Conservation (phyloP, 768 basidiomycete species). For the Baorangia bicolor region DNA sequence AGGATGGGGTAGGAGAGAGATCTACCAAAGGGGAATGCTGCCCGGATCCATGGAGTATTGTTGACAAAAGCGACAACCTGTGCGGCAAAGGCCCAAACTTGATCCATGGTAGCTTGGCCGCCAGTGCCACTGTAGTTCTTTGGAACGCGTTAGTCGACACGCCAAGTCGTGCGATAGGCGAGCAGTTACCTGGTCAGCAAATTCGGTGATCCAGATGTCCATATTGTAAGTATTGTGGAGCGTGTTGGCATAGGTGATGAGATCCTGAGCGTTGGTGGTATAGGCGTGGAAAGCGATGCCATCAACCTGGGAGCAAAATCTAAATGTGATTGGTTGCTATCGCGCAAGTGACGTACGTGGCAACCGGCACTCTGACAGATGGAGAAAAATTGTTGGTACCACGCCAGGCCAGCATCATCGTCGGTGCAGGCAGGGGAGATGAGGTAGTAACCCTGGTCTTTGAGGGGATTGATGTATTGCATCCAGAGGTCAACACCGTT, state of each 20-base stretch:
- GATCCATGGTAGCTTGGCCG: slow-evolving; percentile 33
- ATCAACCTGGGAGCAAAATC: slow-evolving; percentile 44
- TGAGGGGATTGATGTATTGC: slow-evolving; percentile 58
- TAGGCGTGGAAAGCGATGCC: slow-evolving; percentile 69
- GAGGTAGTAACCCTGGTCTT: slow-evolving; percentile 52
- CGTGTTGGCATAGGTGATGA: slow-evolving; percentile 51
- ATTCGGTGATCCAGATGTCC: slow-evolving; percentile 63
- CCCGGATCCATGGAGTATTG: slow-evolving; percentile 29
- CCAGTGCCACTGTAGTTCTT: slow-evolving; percentile 53
- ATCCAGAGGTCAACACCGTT: slow-evolving; percentile 56
- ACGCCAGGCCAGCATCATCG: slow-evolving; percentile 53
- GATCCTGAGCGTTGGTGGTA: slow-evolving; percentile 42
- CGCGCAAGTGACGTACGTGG: slow-evolving; percentile 39
- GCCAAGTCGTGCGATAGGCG: neutral
- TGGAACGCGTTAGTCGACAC: neutral
- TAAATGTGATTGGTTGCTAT: neutral
- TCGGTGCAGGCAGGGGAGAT: slow-evolving; percentile 69
- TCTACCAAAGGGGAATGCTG: slow-evolving; percentile 63
- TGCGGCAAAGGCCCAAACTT: slow-evolving; percentile 48
- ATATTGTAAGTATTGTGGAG: slow-evolving; percentile 44
- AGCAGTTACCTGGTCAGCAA: slow-evolving; percentile 57
- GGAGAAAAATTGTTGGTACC: slow-evolving; percentile 60
- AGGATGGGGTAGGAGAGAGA: neutral
- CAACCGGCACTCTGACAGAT: slow-evolving; percentile 43
- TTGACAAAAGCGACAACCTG: slow-evolving; percentile 45